Conservation (phyloP, 495 filamentous ascomycete genomes). For the Xanthoparmelia taractica region DNA sequence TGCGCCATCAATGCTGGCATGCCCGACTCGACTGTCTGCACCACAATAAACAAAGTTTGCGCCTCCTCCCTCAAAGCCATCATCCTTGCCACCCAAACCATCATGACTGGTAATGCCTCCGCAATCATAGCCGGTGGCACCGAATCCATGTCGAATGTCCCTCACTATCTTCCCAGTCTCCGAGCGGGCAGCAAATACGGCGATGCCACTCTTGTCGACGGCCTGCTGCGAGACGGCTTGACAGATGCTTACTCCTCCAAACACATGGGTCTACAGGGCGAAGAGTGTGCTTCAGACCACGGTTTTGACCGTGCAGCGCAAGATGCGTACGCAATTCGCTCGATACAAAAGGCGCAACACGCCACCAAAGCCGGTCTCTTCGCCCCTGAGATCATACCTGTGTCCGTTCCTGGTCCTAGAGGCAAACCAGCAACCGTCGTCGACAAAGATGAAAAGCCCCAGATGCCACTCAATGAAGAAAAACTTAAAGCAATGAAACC, state of each 20-base stretch:
- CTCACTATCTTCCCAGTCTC: constrained; percentile 86
- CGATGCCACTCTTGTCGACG: constrained; percentile 76
- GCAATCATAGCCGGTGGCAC: constrained; percentile 87
- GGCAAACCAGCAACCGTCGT: constrained; percentile 80
- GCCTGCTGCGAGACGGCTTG: constrained; percentile 84
- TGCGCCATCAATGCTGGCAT: constrained; percentile 85
- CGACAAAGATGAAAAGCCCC: constrained; percentile 86
- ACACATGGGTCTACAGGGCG: constrained; percentile 87
- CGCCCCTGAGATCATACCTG: constrained; percentile 76
- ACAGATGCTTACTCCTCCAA: constrained; percentile 87
- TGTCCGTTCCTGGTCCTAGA: constrained; percentile 78
- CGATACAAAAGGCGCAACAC: constrained; percentile 83
- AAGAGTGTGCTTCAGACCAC: constrained; percentile 86
- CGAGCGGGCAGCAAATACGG: constrained; percentile 86
- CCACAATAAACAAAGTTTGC: constrained; percentile 98
- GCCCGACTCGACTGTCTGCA: constrained; percentile 66
- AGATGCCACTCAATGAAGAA: constrained; percentile 78
- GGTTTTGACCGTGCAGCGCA: constrained; percentile 70
- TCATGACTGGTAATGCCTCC: constrained; percentile 86
- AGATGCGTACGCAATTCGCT: constrained; percentile 87
- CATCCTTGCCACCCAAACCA: constrained; percentile 90
- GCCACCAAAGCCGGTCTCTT: constrained; percentile 74
- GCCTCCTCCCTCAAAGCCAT: constrained; percentile 89
- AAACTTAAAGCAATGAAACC: constrained; percentile 81
- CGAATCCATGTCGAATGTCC: constrained; percentile 95